phyloP scores from a whole-genome alignment of 2,329 filamentous ascomycete species.

The Apiospora sp. region DNA sequence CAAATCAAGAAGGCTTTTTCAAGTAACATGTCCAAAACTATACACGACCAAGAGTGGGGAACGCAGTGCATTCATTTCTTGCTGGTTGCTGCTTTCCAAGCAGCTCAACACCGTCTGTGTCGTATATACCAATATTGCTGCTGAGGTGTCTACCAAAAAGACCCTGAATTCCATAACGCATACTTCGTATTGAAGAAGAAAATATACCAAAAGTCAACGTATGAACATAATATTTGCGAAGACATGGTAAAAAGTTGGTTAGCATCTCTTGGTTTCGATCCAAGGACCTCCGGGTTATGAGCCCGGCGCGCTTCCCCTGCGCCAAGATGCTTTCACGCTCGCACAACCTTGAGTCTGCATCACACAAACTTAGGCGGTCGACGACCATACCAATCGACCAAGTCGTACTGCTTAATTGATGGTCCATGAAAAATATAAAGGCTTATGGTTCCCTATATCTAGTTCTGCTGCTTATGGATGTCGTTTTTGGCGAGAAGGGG shows the following conservation, averaged over 20 bases:
- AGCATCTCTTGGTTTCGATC: conserved; percentile 41
- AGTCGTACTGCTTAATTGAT: neutral
- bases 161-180: no score
- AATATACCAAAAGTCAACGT: neutral
- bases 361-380: neutral
- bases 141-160: neutral
- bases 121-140: neutral
- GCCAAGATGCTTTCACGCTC: conserved; percentile 31
- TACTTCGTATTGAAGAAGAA: no score
- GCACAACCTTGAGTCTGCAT: neutral
- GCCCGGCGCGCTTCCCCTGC: conserved; percentile 43
- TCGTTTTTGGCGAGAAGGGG: neutral
- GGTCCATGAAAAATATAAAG: neutral
- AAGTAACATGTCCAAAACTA: no score
- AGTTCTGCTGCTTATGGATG: neutral
- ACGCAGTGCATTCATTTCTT: no score
- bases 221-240: neutral
- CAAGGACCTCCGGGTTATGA: conserved; percentile 43
- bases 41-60: no score
- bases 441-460: neutral
- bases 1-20: no score
- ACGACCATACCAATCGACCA: neutral
- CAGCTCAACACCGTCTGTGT: no score
- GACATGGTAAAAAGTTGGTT: conserved; percentile 8
- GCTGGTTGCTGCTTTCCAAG: no score